Percentiles rank a stretch among this genome's conserved stretches.
Evolutionary conservation across 2,329 filamentous ascomycete species (phyloP).

Genomic region (Neurospora crassa): DNA sequence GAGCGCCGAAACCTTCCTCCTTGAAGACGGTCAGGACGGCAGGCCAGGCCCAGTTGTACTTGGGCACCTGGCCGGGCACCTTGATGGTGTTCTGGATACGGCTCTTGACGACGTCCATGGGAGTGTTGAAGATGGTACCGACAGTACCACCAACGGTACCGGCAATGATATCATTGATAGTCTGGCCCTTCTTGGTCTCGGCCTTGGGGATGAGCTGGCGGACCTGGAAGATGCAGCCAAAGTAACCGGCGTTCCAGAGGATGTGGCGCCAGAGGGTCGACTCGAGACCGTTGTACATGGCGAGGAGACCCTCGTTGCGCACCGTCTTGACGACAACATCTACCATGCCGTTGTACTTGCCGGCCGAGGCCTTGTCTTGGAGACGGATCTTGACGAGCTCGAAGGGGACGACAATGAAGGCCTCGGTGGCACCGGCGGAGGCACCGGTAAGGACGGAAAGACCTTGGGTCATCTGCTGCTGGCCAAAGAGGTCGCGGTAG

Average conservation of each 20-base stretch:
- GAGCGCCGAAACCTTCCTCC: slow-evolving; percentile 83
- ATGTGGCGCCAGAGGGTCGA: slow-evolving; percentile 90
- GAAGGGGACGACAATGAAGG: slow-evolving; percentile 95
- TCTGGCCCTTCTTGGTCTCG: slow-evolving; percentile 71
- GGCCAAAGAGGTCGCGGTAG: slow-evolving; percentile 80
- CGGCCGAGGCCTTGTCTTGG: slow-evolving; percentile 87
- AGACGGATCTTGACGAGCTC: slow-evolving; percentile 97
- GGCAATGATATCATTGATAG: slow-evolving; percentile 78
- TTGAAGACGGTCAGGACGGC: slow-evolving; percentile 76
- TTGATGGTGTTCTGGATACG: slow-evolving; percentile 91
- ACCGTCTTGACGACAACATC: slow-evolving; percentile 78
- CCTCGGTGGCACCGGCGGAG: slow-evolving; percentile 87
- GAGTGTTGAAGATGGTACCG: slow-evolving; percentile 89
- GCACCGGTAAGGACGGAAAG: slow-evolving; percentile 91
- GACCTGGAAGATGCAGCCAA: slow-evolving; percentile 97
- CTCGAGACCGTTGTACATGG: slow-evolving; percentile 94
- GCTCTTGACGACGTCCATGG: slow-evolving; percentile 95
- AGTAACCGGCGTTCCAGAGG: slow-evolving; percentile 89
- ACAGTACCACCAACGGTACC: slow-evolving; percentile 79
- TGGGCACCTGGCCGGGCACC: slow-evolving; percentile 69
- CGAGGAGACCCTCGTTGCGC: slow-evolving; percentile 70
- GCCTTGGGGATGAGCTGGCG: slow-evolving; percentile 72
- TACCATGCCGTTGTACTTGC: slow-evolving; percentile 75
- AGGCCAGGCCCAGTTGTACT: slow-evolving; percentile 99
- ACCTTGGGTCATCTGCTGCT: slow-evolving; percentile 79